Base-by-base conservation (phyloP, 1,284 basidiomycete genomes). In the Melampsora americana region DNA sequence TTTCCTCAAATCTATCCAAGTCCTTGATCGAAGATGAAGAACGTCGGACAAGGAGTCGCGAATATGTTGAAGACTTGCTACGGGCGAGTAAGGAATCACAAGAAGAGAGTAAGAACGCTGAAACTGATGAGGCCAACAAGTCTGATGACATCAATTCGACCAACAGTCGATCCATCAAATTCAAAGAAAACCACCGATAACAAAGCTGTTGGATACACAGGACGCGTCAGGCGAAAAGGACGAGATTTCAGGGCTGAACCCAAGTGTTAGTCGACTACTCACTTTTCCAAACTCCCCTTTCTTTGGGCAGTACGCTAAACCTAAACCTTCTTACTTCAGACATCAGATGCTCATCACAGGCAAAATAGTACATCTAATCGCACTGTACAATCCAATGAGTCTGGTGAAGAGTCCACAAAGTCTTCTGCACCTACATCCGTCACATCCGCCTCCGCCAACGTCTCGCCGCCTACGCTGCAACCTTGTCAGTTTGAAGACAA, bases 51-150 rank as follows among this genome's bases (percentile, higher is more conserved):
- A 89, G 87, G 80, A 91, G 93, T 59, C 85, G 86, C 73, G 90
- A 90, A 78, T 93, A 94, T 81, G 90, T 95, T 79, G 89, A 92
- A 78, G 89, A 87, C 79, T 89, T 90, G 81, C 89, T 96, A 68
- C 91, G 93, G 82, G 88, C 90, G 80, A 92, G 90, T 81, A 89
- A 87, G 81, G 89, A 87, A 80, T 90, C 89, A 18, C 79, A 79
- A 26, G 79, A 80, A 50, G 81, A 80, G 39, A 72, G 71, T 30
- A 78, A 77, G 39, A 50, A 61, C 69, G n/a, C 60, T 62, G 39
- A 69, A 65, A 28, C 61, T 44, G 23, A 79, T 42, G 9, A 56
- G 53, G 53, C 7, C 53, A 56, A 56, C 6, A n/a, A 56, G 20
- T 56, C 53, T n/a, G 53, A 28, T 28, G 26, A n/a, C 18, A 28